phyloP scores from a whole-genome alignment of 352 stramenopile genomes.

The Peronosclerospora sorghi region DNA sequence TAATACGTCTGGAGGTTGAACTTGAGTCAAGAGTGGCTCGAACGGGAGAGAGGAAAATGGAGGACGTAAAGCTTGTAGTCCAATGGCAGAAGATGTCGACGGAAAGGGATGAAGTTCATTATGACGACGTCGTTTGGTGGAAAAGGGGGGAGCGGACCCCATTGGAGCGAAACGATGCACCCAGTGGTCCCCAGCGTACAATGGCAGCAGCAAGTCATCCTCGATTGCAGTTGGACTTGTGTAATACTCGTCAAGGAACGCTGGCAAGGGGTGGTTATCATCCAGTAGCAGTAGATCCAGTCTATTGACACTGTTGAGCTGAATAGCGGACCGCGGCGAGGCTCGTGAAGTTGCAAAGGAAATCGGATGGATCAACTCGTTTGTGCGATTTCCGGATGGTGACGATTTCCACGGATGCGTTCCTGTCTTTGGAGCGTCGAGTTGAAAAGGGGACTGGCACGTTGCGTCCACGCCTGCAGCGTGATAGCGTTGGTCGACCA shows the following conservation, averaged over 20 bases:
- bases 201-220: conserved; percentile 32
- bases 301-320: conserved; percentile 12
- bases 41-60: too few species aligned
- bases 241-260: conserved; percentile 36
- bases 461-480: background rate
- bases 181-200: conserved; percentile 20
- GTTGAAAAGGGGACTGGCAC: background rate
- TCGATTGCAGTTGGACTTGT: conserved; percentile 38
- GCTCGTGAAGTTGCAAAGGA: conserved; percentile 5
- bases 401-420: conserved; percentile 5
- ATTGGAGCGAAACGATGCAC: conserved; percentile 3
- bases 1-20: too few species aligned
- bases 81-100: conserved; percentile 1
- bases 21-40: too few species aligned
- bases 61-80: background rate
- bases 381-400: conserved; percentile 4
- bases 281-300: conserved; percentile 59
- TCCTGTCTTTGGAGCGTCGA: background rate
- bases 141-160: conserved; percentile 10
- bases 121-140: conserved; percentile 13
- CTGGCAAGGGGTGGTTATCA: conserved; percentile 29
- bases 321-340: conserved; percentile 5
- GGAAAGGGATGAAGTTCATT: conserved; percentile 1
- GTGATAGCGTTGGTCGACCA: background rate
- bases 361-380: conserved; percentile 17